Base-by-base conservation (phyloP, 2,329 filamentous ascomycete genomes). In the Penicillium sp. region DNA sequence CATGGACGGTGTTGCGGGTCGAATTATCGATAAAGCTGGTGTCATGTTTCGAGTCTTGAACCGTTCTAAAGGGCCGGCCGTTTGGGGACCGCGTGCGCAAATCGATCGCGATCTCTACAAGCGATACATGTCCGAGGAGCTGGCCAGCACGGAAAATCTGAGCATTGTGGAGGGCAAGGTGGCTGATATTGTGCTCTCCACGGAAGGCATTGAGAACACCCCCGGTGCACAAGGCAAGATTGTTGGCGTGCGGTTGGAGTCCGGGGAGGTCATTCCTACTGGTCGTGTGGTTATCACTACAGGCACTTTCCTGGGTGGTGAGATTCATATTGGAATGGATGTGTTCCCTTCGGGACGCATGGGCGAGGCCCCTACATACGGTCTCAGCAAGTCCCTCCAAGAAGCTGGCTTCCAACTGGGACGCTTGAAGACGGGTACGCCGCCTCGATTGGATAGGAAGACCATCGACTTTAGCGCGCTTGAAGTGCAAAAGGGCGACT, bases 61-160 rank as follows among this genome's bases (percentile, higher is more conserved):
- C 75, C 82, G 86, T 51, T 89, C 85, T 63, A 97, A 97, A 71
- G 94, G 94, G 0, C 91, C 93, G 6, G 94, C 94, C 3, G 94
- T 99, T 27, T 99, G 94, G 94, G 94, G 94, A 12, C 94, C 94
- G 0, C 84, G 94, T 54, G 94, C 94, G 48, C 94, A 99, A 80
- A 97, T 99, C 73, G 94, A 99, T 75, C 86, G 94, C 60, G 84
- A 84, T 59, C 78, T 99, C 40, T 99, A 97, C 78, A 89, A 93
- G 77, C 88, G 86, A 69, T 84, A 96, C 72, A 97, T 99, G 94
- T 86, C 85, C 59, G 89, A 91, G 68, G 93, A 97, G 78, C 85
- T 99, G 65, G 78, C 86, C 61, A 77, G 80, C 4, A 97, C 96
- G 63, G 83, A 86, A 38, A 92, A 93, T 62, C 75, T 99, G 61